Conservation (phyloP, 768 basidiomycete species). For the Amanita molliuscula region DNA sequence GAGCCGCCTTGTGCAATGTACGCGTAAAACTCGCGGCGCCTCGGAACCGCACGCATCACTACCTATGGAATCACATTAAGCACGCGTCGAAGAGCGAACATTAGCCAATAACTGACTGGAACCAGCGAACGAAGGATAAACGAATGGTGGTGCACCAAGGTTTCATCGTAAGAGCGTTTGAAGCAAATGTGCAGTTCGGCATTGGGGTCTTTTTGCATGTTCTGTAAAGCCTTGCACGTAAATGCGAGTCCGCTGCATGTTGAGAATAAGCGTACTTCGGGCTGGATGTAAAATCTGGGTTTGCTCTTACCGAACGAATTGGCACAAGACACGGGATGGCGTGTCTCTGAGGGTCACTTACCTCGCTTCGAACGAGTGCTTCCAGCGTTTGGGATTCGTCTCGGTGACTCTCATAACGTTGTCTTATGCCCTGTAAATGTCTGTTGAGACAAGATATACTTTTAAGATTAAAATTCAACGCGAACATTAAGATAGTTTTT, state of each 20-base stretch:
- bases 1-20: slow-evolving; percentile 53
- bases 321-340: slow-evolving; percentile 55
- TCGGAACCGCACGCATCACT: slow-evolving; percentile 50
- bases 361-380: slow-evolving; percentile 44
- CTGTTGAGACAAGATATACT: not conserved
- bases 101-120: slow-evolving; percentile 36
- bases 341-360: slow-evolving; percentile 28
- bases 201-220: slow-evolving; percentile 44
- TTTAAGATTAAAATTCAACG: not conserved
- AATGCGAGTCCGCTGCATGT: slow-evolving; percentile 51
- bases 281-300: slow-evolving; percentile 1
- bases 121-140: slow-evolving; percentile 60
- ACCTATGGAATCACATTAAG: slow-evolving; percentile 27
- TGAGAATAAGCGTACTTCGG: not conserved
- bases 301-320: slow-evolving; percentile 59
- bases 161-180: slow-evolving; percentile 58
- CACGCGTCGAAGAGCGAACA: not conserved
- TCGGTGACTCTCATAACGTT: slow-evolving; percentile 32
- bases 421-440: slow-evolving; percentile 54
- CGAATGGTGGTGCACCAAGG: slow-evolving; percentile 55
- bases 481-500: slow-evolving; percentile 18
- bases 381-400: slow-evolving; percentile 47
- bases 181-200: slow-evolving; percentile 60
- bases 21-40: slow-evolving; percentile 50
- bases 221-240: slow-evolving; percentile 56